Conservation (phyloP, 2,329 filamentous ascomycete species). For the Taxawa tesnikishii region DNA sequence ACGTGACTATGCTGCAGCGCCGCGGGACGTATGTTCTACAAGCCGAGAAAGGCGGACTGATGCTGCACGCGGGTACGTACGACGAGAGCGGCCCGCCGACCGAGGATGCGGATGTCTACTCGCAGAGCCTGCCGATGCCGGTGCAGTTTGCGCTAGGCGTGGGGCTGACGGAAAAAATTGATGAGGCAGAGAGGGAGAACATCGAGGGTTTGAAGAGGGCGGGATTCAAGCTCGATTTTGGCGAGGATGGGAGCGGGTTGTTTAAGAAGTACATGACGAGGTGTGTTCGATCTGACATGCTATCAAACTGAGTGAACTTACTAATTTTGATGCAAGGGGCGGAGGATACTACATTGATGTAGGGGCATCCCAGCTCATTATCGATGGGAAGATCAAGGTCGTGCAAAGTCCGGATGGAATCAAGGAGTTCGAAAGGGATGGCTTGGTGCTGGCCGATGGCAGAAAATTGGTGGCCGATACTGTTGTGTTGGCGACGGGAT, state of each 20-base stretch:
- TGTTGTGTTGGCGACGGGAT: slow-evolving; percentile 43
- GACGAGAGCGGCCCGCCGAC: slow-evolving; percentile 41
- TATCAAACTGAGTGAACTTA: too few species aligned
- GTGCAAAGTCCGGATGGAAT: slow-evolving; percentile 40
- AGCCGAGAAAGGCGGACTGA: slow-evolving; percentile 38
- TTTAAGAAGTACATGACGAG: slow-evolving; percentile 52
- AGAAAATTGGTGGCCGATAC: slow-evolving; percentile 47
- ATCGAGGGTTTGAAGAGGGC: slow-evolving; percentile 37
- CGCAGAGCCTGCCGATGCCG: slow-evolving; percentile 45
- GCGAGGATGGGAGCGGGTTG: slow-evolving; percentile 45
- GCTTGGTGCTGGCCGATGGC: slow-evolving; percentile 38
- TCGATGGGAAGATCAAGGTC: slow-evolving; percentile 51
- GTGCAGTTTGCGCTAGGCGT: slow-evolving; percentile 49
- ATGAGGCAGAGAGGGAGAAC: slow-evolving; percentile 18
- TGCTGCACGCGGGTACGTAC: slow-evolving; percentile 36
- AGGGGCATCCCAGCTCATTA: slow-evolving; percentile 49
- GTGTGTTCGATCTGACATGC: too few species aligned
- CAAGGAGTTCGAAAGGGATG: slow-evolving; percentile 31
- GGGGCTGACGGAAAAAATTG: slow-evolving; percentile 27
- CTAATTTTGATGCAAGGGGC: too few species aligned
- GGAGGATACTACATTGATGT: slow-evolving; percentile 63
- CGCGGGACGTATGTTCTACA: slow-evolving; percentile 53
- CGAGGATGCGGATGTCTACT: slow-evolving; percentile 53
- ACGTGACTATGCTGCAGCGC: slow-evolving; percentile 59
- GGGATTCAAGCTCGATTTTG: slow-evolving; percentile 50